Evolutionary conservation across 2,329 filamentous ascomycete genomes (phyloP).

Genomic region (Tolypocladium album): DNA sequence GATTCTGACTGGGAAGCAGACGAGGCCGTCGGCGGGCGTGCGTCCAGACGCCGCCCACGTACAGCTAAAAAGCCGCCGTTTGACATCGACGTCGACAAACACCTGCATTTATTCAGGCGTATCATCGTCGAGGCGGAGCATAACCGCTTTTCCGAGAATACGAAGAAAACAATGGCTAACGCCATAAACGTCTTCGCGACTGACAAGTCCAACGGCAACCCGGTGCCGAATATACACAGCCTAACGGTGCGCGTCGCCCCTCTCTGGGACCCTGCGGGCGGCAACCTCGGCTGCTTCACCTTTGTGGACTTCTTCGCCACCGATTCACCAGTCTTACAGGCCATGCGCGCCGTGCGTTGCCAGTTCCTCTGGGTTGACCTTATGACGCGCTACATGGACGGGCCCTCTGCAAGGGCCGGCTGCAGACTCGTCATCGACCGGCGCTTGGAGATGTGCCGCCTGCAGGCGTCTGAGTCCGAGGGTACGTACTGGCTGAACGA

Average conservation of each 20-base stretch:
- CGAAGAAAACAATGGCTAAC: conserved; percentile 18
- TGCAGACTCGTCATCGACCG: conserved; percentile 8
- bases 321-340: conserved; percentile 15
- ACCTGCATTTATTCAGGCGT: conserved; percentile 27
- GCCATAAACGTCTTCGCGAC: conserved; percentile 26
- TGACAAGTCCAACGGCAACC: background rate
- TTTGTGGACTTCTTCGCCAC: conserved; percentile 25
- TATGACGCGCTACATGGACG: conserved; percentile 8
- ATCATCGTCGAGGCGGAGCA: conserved; percentile 31
- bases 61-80: background rate
- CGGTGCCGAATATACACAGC: conserved; percentile 22
- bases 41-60: background rate
- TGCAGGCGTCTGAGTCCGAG: background rate
- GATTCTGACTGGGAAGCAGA: conserved; percentile 8
- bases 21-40: background rate
- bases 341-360: conserved; percentile 21
- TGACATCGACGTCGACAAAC: conserved; percentile 21
- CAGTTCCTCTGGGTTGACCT: conserved; percentile 25
- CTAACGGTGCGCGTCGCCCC: conserved; percentile 31
- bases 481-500: conserved; percentile 11
- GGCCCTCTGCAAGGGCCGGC: background rate
- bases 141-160: conserved; percentile 20
- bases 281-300: conserved; percentile 12
- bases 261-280: background rate
- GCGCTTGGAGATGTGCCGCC: background rate